These are phyloP conservation scores for Cryphonectria radicalis DNA, from an alignment of 2,329 filamentous ascomycete genomes.

Conservation along the genomic window DNA sequence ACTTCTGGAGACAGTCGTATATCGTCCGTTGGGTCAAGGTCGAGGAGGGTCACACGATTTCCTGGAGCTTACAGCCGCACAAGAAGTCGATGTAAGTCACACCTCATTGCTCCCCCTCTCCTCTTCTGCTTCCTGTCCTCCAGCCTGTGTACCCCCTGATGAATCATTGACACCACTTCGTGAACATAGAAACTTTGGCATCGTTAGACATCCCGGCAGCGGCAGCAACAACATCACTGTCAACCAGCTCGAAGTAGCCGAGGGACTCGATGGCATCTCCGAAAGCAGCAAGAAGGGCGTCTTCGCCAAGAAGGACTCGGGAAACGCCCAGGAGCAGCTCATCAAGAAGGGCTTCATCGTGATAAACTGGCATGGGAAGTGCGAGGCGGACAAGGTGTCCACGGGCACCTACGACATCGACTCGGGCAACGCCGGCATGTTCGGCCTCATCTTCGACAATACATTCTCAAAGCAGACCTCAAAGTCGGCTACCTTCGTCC, in stretches of 20 bases:
- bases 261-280: constrained; percentile 36
- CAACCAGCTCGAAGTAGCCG: constrained; percentile 47
- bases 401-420: constrained; percentile 86
- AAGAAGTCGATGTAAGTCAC: constrained; percentile 86
- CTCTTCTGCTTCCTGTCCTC: background rate
- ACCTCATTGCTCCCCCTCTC: background rate
- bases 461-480: constrained; percentile 96
- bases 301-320: constrained; percentile 60
- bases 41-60: constrained; percentile 86
- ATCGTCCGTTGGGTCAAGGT: constrained; percentile 97
- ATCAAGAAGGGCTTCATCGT: constrained; percentile 70
- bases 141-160: background rate
- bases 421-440: constrained; percentile 81
- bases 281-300: constrained; percentile 49
- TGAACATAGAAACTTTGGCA: constrained; percentile 81
- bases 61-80: constrained; percentile 96
- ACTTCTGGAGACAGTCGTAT: constrained; percentile 71
- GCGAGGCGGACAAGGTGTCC: constrained; percentile 92
- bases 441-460: constrained; percentile 96
- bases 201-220: constrained; percentile 93
- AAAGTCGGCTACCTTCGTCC: constrained; percentile 92
- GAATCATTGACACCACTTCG: constrained; percentile 3
- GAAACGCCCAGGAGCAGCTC: constrained; percentile 65
- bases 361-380: constrained; percentile 89
- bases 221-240: constrained; percentile 56